A percentile compares a stretch with the other conserved stretches of the same genome.
Conservation (phyloP, 768 basidiomycete species). For the Tylopilus intermedius region DNA sequence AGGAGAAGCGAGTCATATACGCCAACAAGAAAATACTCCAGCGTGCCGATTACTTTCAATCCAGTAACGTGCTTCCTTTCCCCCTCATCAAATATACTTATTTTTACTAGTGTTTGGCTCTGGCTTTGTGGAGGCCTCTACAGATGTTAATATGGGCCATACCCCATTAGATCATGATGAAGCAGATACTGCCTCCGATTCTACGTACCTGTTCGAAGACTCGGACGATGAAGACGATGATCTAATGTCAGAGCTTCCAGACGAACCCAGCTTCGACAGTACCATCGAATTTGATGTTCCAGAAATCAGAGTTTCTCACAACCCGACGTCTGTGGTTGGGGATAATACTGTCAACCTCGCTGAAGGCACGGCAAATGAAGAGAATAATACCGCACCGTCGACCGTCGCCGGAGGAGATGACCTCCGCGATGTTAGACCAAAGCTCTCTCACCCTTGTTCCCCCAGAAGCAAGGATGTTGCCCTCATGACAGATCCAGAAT, state of each 20-base stretch:
- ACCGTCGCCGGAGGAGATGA: slow-evolving; percentile 9
- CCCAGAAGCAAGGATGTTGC: slow-evolving; percentile 29
- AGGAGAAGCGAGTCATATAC: slow-evolving; percentile 47
- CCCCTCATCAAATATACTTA: background rate
- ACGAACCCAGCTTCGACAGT: slow-evolving; percentile 30
- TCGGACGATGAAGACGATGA: slow-evolving; percentile 54
- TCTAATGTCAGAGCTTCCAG: slow-evolving; percentile 30
- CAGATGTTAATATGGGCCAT: slow-evolving; percentile 26
- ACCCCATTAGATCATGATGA: slow-evolving; percentile 28
- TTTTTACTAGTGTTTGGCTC: slow-evolving; percentile 60
- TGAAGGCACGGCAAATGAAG: slow-evolving; percentile 2
- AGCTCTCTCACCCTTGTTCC: slow-evolving; percentile 37
- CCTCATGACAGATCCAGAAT: slow-evolving; percentile 15
- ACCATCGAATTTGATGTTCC: slow-evolving; percentile 21
- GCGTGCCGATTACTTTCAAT: slow-evolving; percentile 73
- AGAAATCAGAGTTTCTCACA: slow-evolving; percentile 4
- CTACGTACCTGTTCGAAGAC: slow-evolving; percentile 37
- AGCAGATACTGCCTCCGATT: slow-evolving; percentile 50
- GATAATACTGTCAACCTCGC: background rate
- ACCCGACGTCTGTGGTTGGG: slow-evolving; percentile 3
- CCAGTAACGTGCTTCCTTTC: slow-evolving; percentile 40
- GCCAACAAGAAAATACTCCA: slow-evolving; percentile 64
- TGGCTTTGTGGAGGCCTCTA: slow-evolving; percentile 58
- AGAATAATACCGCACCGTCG: background rate
- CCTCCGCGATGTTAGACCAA: slow-evolving; percentile 29